phyloP scores from a whole-genome alignment of 2,329 filamentous ascomycete genomes.

The Capronia epimyces region DNA sequence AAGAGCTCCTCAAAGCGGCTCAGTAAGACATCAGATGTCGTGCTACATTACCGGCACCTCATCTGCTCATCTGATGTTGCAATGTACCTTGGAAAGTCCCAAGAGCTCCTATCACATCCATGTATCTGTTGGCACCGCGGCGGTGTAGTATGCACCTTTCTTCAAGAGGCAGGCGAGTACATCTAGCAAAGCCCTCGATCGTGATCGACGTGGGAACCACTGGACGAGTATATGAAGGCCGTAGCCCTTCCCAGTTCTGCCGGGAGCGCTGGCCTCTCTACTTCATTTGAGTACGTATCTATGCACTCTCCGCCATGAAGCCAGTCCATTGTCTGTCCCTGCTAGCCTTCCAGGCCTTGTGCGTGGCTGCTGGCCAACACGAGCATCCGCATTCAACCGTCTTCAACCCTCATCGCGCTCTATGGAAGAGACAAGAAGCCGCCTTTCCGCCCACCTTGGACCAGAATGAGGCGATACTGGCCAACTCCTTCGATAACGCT shows the following conservation, averaged over 20 bases:
- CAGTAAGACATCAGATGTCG: not conserved
- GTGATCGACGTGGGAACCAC: not conserved
- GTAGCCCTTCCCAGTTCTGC: not conserved
- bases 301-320: conserved; percentile 6
- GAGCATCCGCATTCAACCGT: conserved; percentile 1
- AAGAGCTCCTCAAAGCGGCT: not conserved
- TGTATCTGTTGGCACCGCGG: conserved; percentile 1
- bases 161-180: conserved; percentile 8
- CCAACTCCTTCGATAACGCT: conserved; percentile 30
- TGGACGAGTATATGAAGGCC: not conserved
- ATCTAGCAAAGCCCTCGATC: not conserved
- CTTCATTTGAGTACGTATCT: not conserved
- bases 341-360: conserved; percentile 16
- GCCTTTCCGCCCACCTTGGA: conserved; percentile 29
- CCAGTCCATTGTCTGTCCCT: conserved; percentile 13
- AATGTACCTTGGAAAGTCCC: not conserved
- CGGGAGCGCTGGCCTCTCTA: not conserved
- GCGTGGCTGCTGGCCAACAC: conserved; percentile 19
- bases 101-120: not conserved
- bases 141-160: conserved; percentile 2
- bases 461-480: conserved; percentile 30
- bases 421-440: conserved; percentile 26
- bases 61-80: conserved; percentile 1
- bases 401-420: conserved; percentile 17
- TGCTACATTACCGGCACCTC: not conserved